phyloP scores from a whole-genome alignment of 768 basidiomycete genomes.

The Rhizopogon vulgaris region DNA sequence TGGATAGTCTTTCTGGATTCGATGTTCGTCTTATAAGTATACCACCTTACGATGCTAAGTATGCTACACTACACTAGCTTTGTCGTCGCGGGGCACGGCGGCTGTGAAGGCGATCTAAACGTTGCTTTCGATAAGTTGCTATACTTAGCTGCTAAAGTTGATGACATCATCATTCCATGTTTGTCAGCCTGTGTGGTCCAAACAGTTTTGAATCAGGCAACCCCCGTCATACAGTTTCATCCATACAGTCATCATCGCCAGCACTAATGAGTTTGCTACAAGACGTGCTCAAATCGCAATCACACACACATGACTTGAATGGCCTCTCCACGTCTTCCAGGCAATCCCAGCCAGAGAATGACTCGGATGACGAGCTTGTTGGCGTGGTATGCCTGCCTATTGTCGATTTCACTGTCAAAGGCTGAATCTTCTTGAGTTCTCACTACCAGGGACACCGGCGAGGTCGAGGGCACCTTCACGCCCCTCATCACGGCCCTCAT shows the following conservation, averaged over 20 bases:
- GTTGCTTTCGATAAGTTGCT: too few species aligned
- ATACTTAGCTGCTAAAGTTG: too few species aligned
- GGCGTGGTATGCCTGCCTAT: slow-evolving; percentile 50
- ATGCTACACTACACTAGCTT: too few species aligned
- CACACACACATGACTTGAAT: slow-evolving; percentile 14
- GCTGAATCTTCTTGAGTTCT: slow-evolving; percentile 39
- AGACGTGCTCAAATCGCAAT: slow-evolving; percentile 57
- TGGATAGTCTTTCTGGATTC: background rate
- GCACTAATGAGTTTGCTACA: slow-evolving; percentile 58
- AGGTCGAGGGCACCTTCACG: slow-evolving; percentile 51
- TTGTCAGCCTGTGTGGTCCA: slow-evolving; percentile 1
- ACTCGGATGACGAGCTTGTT: slow-evolving; percentile 65
- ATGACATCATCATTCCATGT: slow-evolving; percentile 5
- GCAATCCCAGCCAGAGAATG: slow-evolving; percentile 29
- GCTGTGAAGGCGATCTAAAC: too few species aligned
- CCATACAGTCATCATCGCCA: background rate
- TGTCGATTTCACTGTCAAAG: slow-evolving; percentile 2
- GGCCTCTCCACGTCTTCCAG: slow-evolving; percentile 9
- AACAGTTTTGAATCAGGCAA: too few species aligned
- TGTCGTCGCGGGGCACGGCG: too few species aligned
- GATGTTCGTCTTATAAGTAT: too few species aligned
- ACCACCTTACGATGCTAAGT: too few species aligned
- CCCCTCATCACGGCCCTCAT: slow-evolving; percentile 38
- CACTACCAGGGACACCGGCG: slow-evolving; percentile 61
- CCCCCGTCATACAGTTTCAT: background rate